These are phyloP conservation scores for Colletotrichum karsti DNA, from an alignment of 2,329 filamentous ascomycete species.

Conservation along the genomic window DNA sequence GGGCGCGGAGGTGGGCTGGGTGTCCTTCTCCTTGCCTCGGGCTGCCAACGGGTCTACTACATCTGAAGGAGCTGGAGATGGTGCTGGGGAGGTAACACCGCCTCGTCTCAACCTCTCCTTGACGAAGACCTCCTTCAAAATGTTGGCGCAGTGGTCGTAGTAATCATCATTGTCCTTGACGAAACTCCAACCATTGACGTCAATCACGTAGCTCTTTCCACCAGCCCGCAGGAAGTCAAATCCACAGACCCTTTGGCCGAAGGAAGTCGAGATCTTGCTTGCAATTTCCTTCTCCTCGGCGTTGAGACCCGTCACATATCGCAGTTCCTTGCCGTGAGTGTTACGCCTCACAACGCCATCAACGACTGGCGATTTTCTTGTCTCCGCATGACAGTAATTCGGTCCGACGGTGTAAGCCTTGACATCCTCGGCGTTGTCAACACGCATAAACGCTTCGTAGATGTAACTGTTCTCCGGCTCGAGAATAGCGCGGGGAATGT, in stretches of 20 bases:
- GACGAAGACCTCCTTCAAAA: conserved; percentile 88
- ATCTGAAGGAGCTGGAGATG: conserved; percentile 57
- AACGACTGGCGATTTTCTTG: conserved; percentile 94
- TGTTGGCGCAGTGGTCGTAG: conserved; percentile 89
- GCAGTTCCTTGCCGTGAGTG: conserved; percentile 95
- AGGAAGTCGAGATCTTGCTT: conserved; percentile 87
- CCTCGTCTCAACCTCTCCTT: conserved; percentile 75
- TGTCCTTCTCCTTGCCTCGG: conserved; percentile 50
- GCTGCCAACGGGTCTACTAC: conserved; percentile 41
- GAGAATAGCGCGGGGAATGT: conserved; percentile 80
- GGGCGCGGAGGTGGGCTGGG: conserved; percentile 28
- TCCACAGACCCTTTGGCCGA: conserved; percentile 94
- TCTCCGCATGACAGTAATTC: conserved; percentile 94
- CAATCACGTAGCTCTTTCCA: conserved; percentile 95
- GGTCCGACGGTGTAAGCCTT: conserved; percentile 98
- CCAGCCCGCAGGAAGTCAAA: conserved; percentile 92
- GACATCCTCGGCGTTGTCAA: conserved; percentile 97
- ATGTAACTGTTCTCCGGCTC: conserved; percentile 88
- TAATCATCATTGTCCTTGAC: conserved; percentile 99
- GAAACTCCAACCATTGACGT: conserved; percentile 99
- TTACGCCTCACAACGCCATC: conserved; percentile 96
- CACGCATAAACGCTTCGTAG: conserved; percentile 96
- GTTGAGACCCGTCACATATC: conserved; percentile 89
- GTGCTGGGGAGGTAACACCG: conserved; percentile 65
- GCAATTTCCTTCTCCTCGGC: conserved; percentile 87